These are phyloP conservation scores for Brasenia schreberi DNA, from an alignment of 164 flowering plant species.

Conservation along the genomic window DNA sequence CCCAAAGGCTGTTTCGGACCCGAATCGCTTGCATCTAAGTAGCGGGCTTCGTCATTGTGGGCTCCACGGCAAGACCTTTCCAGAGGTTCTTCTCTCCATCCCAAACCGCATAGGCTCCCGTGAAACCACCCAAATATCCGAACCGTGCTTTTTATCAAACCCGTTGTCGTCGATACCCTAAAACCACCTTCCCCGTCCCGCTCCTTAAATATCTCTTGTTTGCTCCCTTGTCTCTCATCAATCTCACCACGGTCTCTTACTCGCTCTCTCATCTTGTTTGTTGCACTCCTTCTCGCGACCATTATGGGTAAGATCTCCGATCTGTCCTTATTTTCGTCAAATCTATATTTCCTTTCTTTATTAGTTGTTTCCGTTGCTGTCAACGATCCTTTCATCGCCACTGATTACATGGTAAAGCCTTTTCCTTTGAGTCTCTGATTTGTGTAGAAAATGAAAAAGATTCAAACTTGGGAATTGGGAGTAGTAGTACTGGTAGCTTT, in stretches of 20 bases:
- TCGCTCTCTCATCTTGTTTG: background rate
- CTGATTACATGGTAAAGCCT: slow-evolving; percentile 95
- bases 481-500: no score
- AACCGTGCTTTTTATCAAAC: background rate
- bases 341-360: no score
- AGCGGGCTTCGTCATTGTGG: no score
- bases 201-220: background rate
- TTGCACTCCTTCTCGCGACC: background rate
- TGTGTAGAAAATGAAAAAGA: no score
- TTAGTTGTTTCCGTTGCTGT: slow-evolving; percentile 44
- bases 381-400: slow-evolving; percentile 77
- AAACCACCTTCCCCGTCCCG: background rate
- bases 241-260: background rate
- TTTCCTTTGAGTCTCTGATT: slow-evolving; percentile 6
- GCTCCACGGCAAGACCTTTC: no score
- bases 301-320: slow-evolving; percentile 37
- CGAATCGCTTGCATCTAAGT: no score
- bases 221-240: background rate
- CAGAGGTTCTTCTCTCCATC: background rate
- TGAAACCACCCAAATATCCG: background rate
- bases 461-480: no score
- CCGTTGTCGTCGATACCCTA: background rate
- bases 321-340: slow-evolving; percentile 25
- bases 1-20: no score
- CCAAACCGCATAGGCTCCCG: background rate